Base-by-base conservation (phyloP, 2,329 filamentous ascomycete species). In the Apiospora marii region DNA sequence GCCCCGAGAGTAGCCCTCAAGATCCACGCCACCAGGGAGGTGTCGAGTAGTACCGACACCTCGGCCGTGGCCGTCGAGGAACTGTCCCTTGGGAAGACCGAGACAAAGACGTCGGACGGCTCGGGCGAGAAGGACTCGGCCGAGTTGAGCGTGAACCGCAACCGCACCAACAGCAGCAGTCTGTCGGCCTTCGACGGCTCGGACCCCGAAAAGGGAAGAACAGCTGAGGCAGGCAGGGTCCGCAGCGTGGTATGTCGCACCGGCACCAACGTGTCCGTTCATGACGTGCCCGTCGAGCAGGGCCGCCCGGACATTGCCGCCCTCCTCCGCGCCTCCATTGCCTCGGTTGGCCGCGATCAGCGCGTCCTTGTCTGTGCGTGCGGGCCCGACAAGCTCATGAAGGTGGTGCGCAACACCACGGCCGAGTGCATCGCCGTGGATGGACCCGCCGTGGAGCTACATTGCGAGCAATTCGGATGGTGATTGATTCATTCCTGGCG, bases 401-500 rank as follows among this genome's bases (percentile, higher is more conserved):
- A 80, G 67, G 78, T 80, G 3, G 85, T 86, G n/a, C 82, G 86
- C 64, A 81, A 84, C 41, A 83, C 84, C 0, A 83, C 84, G 12
- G 86, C 86, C 3, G 79, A 79, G 43, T 82, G 82, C 74, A 87
- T 88, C 48, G 80, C 78, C 0, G 78, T 81, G 1, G 80, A 82
- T 34, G 87, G 86, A 4, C 85, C 86, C 0, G 84, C 83, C 41
- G 82, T 88, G n/a, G 86, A 87, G 76, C 79, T 88, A 67, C 86
- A 88, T 76, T 85, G 83, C 74, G 87, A 88, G 76, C 82, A 86
- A 76, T 87, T 87, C 73, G 84, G 84, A 2, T 86, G 85, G 85
- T 85, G 72, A 77, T 73, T 30, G 37, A 41, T 61, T 41, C 37
- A 10, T 41, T 10, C 27, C 19, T 22, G 19, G n/a, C 10, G n/a